Percentiles rank a stretch among this genome's conserved stretches.
These are phyloP conservation scores for Paecilomyces sp. DNA, from an alignment of 2,329 filamentous ascomycete genomes.

Conservation along the genomic window DNA sequence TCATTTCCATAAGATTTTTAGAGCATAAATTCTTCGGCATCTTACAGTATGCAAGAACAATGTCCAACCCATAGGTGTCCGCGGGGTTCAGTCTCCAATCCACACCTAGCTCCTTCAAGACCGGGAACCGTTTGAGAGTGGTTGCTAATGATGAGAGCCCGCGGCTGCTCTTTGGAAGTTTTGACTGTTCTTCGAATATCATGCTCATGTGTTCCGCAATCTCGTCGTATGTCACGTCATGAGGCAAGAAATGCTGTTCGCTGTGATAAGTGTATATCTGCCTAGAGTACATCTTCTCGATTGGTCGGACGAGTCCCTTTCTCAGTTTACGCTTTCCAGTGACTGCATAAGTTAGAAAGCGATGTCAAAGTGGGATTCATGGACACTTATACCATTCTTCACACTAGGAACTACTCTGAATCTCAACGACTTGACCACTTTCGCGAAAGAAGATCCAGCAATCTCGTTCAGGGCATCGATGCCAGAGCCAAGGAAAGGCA, in stretches of 20 bases:
- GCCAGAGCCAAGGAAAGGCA: not conserved
- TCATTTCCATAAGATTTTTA: too few species aligned
- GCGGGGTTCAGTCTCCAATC: too few species aligned
- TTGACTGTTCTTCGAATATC: not conserved
- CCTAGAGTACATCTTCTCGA: not conserved
- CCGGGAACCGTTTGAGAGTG: not conserved
- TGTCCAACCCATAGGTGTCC: not conserved
- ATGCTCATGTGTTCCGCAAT: not conserved
- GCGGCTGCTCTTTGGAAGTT: not conserved
- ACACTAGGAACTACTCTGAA: not conserved
- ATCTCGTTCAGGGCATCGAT: not conserved
- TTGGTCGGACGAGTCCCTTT: not conserved
- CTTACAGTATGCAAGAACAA: not conserved
- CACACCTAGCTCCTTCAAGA: not conserved
- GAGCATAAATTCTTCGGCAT: too few species aligned
- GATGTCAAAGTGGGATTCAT: too few species aligned
- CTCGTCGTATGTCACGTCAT: not conserved
- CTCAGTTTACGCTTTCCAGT: not conserved
- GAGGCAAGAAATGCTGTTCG: not conserved
- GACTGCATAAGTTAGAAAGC: not conserved
- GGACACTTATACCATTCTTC: not conserved
- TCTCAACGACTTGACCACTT: not conserved
- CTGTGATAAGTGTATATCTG: accelerated
- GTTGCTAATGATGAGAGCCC: not conserved
- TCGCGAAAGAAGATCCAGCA: not conserved